Percentiles rank a stretch among this genome's conserved stretches.
Conservation (phyloP, 352 stramenopile species). For the Phytophthora ohioensis region DNA sequence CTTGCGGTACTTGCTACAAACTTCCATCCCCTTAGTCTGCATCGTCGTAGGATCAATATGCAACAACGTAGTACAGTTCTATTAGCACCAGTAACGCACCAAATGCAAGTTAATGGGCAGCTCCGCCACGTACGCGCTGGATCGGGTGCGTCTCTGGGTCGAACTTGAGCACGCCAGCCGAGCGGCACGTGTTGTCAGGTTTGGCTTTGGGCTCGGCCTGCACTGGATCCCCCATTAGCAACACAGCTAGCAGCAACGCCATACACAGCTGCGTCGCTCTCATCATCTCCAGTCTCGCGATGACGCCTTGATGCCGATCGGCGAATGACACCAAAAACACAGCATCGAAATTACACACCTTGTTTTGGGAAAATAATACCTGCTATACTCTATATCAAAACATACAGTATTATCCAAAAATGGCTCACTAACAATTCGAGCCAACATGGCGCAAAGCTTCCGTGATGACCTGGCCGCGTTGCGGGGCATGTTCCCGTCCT, state of each 20-base stretch:
- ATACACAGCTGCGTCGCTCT: constrained; percentile 17
- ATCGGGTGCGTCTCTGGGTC: constrained; percentile 65
- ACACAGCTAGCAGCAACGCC: constrained; percentile 30
- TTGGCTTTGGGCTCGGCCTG: constrained; percentile 43
- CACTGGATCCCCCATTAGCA: constrained; percentile 23
- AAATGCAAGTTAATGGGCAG: neutral
- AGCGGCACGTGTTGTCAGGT: constrained; percentile 56
- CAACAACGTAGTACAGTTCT: constrained; percentile 5
- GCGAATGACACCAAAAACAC: constrained; percentile 3
- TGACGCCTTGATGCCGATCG: constrained; percentile 24
- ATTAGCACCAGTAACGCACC: neutral
- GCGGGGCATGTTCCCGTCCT: constrained; percentile 79
- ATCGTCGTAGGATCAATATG: constrained; percentile 1
- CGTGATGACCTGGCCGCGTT: constrained; percentile 70
- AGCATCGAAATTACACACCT: neutral
- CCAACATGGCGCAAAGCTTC: constrained; percentile 66
- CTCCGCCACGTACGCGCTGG: constrained; percentile 57
- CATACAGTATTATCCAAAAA: neutral
- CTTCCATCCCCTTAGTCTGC: constrained; percentile 70
- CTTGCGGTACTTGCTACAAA: constrained; percentile 84
- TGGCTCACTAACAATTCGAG: constrained; percentile 28
- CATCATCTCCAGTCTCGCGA: constrained; percentile 25
- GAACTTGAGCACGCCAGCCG: constrained; percentile 75
- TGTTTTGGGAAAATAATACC: constrained; percentile 3
- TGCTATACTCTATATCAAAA: constrained; percentile 21